Evolutionary conservation across 768 basidiomycete species (phyloP), one percentile per base, ranked within the genome.

Genomic region (Steccherinum ochraceum): DNA sequence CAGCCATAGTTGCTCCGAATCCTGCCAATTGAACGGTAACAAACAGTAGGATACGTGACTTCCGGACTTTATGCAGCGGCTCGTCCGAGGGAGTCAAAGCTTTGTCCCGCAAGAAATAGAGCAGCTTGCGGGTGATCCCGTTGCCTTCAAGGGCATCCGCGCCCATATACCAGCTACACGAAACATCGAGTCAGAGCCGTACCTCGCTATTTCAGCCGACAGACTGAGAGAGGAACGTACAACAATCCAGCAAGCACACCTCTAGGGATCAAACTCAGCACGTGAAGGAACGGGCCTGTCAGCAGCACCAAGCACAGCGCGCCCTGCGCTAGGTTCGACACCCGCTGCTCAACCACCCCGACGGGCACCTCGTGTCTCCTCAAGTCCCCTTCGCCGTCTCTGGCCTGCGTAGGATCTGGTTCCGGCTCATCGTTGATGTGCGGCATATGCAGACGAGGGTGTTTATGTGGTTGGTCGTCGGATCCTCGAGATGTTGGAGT

Each of bases 241-340:
- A 95, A 95, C 16, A 93, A 72, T 1, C 92, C 92, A 12, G 90
- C 90, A 19, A 94, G 73, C 12, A 86, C 87, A 25, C 85, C 83
- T 64, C 90, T 73, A 0, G 93, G 91, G 52, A 96, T 89, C 52
- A 91, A 71, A 30, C 78, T 74, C 23, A 95, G 68, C 20, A 94
- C 73, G 58, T 88, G 86, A 42, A 96, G 65, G 63, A 96, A 88
- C 0, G 93, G 93, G 0, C 83, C 80, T 0, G 82, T 84, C 54
- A 96, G 80, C 19, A 93, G 74, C 16, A 92, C 81, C 5, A 96
- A 76, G 61, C 81, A 89, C 26, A 91, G 67, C 12, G 79, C 67
- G 19, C 94, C 91, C 65, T 96, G 89, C 0, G 83, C 85, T 18
- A 96, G 75, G 63, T 96, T 94, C 5, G 91, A 94, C 11, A 91